A percentile compares a stretch with the other conserved stretches of the same genome.
phyloP scores from a whole-genome alignment of 257 asterid genomes.

The Nicotiana obtusifolia region DNA sequence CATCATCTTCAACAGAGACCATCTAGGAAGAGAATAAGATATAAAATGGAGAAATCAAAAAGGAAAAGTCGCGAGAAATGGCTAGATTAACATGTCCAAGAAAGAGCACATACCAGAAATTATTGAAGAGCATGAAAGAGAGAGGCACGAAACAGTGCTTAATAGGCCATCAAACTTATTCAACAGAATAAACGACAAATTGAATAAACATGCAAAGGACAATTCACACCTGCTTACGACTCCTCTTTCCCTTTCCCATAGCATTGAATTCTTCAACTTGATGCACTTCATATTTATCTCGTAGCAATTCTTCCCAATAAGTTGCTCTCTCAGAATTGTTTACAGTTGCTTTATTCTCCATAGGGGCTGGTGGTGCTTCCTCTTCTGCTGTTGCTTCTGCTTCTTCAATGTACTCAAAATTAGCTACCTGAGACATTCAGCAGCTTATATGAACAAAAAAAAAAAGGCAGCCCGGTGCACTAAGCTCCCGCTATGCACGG shows the following conservation, averaged over 20 bases:
- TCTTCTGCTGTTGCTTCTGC: constrained; percentile 66
- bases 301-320: constrained; percentile 89
- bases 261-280: constrained; percentile 78
- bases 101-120: constrained; percentile 3
- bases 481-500: too few species aligned
- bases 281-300: constrained; percentile 81
- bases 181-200: background rate
- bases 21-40: constrained; percentile 47
- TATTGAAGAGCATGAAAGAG: background rate
- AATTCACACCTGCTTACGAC: constrained; percentile 70
- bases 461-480: too few species aligned
- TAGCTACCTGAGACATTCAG: constrained; percentile 69
- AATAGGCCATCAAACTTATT: background rate
- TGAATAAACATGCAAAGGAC: background rate
- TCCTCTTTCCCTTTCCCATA: constrained; percentile 97
- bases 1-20: constrained; percentile 96
- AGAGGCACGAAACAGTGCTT: background rate
- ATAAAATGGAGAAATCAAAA: constrained; percentile 12
- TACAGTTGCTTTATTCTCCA: constrained; percentile 48
- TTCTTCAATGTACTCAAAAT: constrained; percentile 85
- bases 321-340: constrained; percentile 66
- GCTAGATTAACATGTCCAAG: background rate
- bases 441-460: background rate
- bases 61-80: background rate
- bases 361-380: constrained; percentile 51